Evolutionary conservation across 495 filamentous ascomycete species (phyloP), one percentile per base, ranked within the genome.

Genomic region (Penicillium daleae): DNA sequence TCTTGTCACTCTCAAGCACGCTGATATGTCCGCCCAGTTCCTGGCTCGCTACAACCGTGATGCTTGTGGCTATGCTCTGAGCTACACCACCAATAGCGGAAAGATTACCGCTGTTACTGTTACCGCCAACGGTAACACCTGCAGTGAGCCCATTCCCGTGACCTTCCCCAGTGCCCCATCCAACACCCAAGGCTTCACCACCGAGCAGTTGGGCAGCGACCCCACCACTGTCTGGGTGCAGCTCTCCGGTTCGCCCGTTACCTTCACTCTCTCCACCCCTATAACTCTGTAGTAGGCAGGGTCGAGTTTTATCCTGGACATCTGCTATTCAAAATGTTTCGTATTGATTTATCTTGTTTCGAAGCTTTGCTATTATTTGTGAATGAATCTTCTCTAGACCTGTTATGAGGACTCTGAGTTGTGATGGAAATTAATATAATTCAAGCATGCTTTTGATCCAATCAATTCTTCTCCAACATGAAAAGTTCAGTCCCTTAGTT

Each of bases 181-280:
- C 19, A 70, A 65, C 46, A 78, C 76, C 22, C 76, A 75, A 32
- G 78, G 81, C 35, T 80, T 76, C 51, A 77, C 74, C 3, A 80
- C 77, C 26, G 86, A 89, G 69, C 74, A 87, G 73, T 55, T 87
- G 6, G 86, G 86, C 6, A 77, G 58, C 35, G 86, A 89, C 66
- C 85, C 86, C 15, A 66, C 83, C 40, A 88, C 86, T 5, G 79
- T 87, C 35, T 89, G 84, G 86, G 82, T 81, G 15, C 71, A 75
- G 39, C 72, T 89, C 53, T 72, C 79, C 27, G 86, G 86, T 32
- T 76, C 80, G 0, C 74, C 85, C 0, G 78, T 83, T 2, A 81
- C 77, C 0, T 82, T 86, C 64, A 80, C 73, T 35, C 76, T 88
- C 10, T 71, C 75, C 5, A 77, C 74, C 15, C 75, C 83, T 9